Percentiles rank a stretch among this genome's conserved stretches.
Evolutionary conservation across 371 early-diverging fungal species (phyloP).

Genomic region (Batrachochytrium dendrobatidis): DNA sequence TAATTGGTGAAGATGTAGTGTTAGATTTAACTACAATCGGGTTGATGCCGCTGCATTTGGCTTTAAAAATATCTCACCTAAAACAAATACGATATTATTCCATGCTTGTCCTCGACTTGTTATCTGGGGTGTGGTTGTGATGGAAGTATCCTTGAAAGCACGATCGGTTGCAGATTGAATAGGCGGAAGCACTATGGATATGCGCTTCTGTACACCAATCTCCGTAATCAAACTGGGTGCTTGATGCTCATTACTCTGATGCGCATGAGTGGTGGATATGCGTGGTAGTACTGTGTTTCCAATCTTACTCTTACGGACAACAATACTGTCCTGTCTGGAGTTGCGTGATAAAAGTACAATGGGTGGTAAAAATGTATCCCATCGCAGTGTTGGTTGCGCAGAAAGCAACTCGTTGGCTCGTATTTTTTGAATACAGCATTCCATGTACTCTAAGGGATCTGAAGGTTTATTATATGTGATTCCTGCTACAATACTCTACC

Average conservation of each 20-base stretch:
- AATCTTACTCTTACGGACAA: slow-evolving; percentile 1
- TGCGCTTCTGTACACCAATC: not conserved
- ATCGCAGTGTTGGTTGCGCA: slow-evolving; percentile 19
- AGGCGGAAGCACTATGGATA: not conserved
- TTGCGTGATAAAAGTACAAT: not conserved
- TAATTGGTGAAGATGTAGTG: too few species aligned
- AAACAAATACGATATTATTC: slow-evolving; percentile 36
- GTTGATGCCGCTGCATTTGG: too few species aligned
- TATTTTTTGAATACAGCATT: slow-evolving; percentile 29
- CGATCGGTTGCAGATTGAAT: slow-evolving; percentile 8
- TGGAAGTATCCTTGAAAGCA: not conserved
- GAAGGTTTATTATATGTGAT: slow-evolving; percentile 28
- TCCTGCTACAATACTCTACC: slow-evolving; percentile 32
- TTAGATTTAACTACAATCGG: too few species aligned
- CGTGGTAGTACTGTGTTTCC: too few species aligned
- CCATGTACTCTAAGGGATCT: slow-evolving; percentile 36
- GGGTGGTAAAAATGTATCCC: slow-evolving; percentile 30
- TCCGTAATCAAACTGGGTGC: too few species aligned
- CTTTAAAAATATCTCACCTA: too few species aligned
- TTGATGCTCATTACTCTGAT: too few species aligned
- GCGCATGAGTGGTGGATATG: too few species aligned
- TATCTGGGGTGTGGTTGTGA: not conserved
- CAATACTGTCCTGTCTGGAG: not conserved
- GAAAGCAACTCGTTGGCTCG: slow-evolving; percentile 18
- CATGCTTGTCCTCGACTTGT: slow-evolving; percentile 10